Conservation (phyloP, 1,139 yeast species). For the Saccharomyces hybrid region DNA sequence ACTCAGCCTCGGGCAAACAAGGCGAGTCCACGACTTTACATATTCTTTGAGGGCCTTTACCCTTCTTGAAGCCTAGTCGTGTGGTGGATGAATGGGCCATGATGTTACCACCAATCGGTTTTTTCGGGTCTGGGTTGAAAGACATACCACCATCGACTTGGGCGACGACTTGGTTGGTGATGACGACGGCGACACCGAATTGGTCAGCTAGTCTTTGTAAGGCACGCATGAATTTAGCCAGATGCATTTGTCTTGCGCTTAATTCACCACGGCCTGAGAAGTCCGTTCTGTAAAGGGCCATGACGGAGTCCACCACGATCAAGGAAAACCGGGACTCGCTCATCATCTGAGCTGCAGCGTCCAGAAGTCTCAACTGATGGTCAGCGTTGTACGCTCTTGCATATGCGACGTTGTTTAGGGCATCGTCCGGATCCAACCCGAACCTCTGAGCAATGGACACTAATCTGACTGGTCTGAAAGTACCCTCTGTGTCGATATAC, state of each 20-base stretch:
- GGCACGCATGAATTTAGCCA: constrained; percentile 86
- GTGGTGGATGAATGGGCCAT: constrained; percentile 97
- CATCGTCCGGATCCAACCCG: constrained; percentile 90
- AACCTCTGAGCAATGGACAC: constrained; percentile 86
- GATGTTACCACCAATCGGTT: constrained; percentile 97
- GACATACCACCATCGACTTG: constrained; percentile 89
- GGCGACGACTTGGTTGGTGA: constrained; percentile 96
- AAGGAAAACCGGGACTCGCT: constrained; percentile 77
- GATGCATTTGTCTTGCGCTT: constrained; percentile 89
- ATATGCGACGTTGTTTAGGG: constrained; percentile 91
- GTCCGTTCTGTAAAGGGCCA: constrained; percentile 94
- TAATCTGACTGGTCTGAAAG: constrained; percentile 86
- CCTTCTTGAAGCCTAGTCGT: constrained; percentile 79
- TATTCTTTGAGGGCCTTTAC: constrained; percentile 83
- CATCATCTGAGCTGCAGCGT: constrained; percentile 95
- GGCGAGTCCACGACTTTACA: constrained; percentile 91
- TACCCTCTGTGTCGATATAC: constrained; percentile 96
- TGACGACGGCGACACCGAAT: constrained; percentile 96
- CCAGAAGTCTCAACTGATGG: constrained; percentile 79
- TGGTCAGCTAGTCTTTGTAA: constrained; percentile 93
- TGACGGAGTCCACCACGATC: constrained; percentile 87
- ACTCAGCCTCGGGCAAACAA: constrained; percentile 89
- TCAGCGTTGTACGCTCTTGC: constrained; percentile 97
- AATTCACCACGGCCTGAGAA: constrained; percentile 94
- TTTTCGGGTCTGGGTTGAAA: constrained; percentile 94